A percentile compares a stretch with the other conserved stretches of the same genome.
phyloP scores from a whole-genome alignment of 441 rosid species.

The Erodium moschatum region DNA sequence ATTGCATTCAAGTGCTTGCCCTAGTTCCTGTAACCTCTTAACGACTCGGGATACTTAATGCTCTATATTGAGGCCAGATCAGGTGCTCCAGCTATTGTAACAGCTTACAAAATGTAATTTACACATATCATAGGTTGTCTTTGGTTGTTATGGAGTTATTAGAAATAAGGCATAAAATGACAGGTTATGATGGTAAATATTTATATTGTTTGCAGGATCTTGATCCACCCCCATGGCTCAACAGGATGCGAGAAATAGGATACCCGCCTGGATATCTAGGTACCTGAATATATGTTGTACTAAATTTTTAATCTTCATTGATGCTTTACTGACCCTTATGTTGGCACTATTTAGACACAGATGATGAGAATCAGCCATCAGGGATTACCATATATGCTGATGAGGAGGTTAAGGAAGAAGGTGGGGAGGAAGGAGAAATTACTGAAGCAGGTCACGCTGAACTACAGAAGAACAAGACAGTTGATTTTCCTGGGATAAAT shows the following conservation, averaged over 20 bases:
- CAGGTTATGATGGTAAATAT: neutral
- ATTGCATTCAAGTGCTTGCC: neutral
- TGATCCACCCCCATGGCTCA: slow-evolving; percentile 98
- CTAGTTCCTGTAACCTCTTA: neutral
- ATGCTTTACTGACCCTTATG: slow-evolving; percentile 9
- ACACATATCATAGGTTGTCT: neutral
- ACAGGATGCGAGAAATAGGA: slow-evolving; percentile 91
- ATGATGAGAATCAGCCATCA: slow-evolving; percentile 58
- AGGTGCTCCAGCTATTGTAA: too few relatives aligned
- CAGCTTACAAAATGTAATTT: neutral
- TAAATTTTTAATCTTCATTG: neutral
- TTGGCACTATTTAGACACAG: slow-evolving; percentile 37
- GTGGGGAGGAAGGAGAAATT: slow-evolving; percentile 66
- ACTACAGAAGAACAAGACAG: slow-evolving; percentile 46
- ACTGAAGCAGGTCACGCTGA: slow-evolving; percentile 31
- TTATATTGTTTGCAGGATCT: slow-evolving; percentile 47
- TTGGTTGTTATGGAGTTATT: neutral
- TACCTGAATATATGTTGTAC: slow-evolving; percentile 18
- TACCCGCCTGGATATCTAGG: slow-evolving; percentile 97
- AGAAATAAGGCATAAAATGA: neutral
- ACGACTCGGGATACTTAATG: neutral
- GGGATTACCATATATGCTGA: slow-evolving; percentile 75
- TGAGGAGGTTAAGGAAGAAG: slow-evolving; percentile 28
- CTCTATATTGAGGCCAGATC: too few relatives aligned
- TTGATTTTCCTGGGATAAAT: slow-evolving; percentile 75